Evolutionary conservation across 1,284 basidiomycete species (phyloP), one percentile per base, ranked within the genome.

Genomic region (Macrocystidia cucumis): DNA sequence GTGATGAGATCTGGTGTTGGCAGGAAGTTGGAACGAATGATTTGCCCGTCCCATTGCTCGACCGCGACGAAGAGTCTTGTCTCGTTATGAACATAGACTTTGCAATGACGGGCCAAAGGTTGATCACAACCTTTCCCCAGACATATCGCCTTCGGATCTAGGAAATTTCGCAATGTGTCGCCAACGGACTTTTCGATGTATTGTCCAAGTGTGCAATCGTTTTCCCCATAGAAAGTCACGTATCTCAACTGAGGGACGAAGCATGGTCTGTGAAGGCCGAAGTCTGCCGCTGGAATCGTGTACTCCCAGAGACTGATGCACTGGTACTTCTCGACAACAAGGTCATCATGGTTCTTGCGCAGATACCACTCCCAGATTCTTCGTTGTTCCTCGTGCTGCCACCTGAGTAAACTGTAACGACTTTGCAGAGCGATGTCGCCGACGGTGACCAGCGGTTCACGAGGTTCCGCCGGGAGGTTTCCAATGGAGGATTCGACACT

Each of bases 281-380:
- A 67, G 39, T 83, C 79, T 22, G 74, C 68, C 16, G 77, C 78
- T 14, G 84, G 88, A 23, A 90, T 67, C 6, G 75, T 82, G 48
- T 77, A 84, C 46, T 82, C 76, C 63, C 82, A 77, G 6, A 91
- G 53, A 46, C 71, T 78, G 55, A 98, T 84, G 47, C 81, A 78
- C 54, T 98, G 95, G 52, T 95, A 97, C 54, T 92, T 88, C 55
- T 93, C 91, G 19, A 95, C 88, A 27, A 88, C 74, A 46, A 96
- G 83, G 46, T 88, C 83, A 49, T 91, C 87, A 4, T 66, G 56
- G 56, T 91, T 85, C 58, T 87, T 81, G 33, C 82, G 74, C 9
- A 88, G 62, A 51, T 95, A 95, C 82, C 88, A 92, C 50, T 91
- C 83, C 90, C 92, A 97, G 12, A 91, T 74, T 31, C 83, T 79